Percentiles rank a stretch among this genome's conserved stretches.
Conservation (phyloP, 768 basidiomycete genomes). For the Cystofilobasidium ferigula region DNA sequence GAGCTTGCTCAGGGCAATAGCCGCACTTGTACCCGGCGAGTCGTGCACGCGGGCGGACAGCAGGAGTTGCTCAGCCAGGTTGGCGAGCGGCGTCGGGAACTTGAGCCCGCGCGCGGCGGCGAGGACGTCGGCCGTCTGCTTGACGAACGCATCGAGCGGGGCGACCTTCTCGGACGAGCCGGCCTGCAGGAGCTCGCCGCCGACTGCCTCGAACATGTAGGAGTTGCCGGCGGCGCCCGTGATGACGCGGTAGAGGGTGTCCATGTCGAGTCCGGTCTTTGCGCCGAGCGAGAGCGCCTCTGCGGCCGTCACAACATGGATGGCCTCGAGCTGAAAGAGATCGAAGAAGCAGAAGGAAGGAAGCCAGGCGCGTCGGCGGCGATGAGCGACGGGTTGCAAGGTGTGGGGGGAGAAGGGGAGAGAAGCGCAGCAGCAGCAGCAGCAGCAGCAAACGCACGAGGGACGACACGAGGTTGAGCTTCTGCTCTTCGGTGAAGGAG, state of each 20-base stretch:
- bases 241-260: conserved; percentile 11
- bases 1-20: conserved; percentile 8
- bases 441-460: conserved; percentile 5
- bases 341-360: neutral
- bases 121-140: conserved; percentile 13
- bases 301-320: conserved; percentile 8
- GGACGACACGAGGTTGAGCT: conserved; percentile 17
- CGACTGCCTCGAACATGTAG: neutral
- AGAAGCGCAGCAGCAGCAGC: no score
- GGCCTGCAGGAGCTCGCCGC: conserved; percentile 8
- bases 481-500: conserved; percentile 3
- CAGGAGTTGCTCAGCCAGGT: conserved; percentile 19
- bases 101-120: conserved; percentile 4
- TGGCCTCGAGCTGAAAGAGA: conserved; percentile 3
- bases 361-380: neutral
- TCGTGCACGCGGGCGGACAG: neutral
- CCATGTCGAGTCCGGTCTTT: conserved; percentile 10
- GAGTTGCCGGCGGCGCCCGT: conserved; percentile 19
- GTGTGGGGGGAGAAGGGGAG: neutral
- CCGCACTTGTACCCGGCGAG: neutral
- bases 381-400: neutral
- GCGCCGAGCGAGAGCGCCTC: conserved; percentile 17
- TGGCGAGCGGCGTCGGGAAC: conserved; percentile 13
- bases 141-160: conserved; percentile 5
- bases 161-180: neutral